Percentiles rank a stretch among this genome's conserved stretches.
phyloP scores from a whole-genome alignment of 805 yeast species.

The Lachancea nothofagi region DNA sequence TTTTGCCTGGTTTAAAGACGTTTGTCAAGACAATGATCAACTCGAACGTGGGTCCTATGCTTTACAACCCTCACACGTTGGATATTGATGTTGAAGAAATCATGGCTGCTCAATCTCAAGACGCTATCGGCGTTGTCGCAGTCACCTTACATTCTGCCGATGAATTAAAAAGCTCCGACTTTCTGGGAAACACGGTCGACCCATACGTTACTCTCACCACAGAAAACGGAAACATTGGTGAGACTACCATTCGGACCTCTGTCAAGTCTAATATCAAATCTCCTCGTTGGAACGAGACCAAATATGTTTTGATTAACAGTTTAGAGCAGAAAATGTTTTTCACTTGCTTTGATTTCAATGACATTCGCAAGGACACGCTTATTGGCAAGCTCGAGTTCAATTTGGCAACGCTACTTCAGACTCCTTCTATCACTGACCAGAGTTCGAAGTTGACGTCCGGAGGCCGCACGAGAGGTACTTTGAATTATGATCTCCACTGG shows the following conservation, averaged over 20 bases:
- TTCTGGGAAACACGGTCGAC: conserved; percentile 42
- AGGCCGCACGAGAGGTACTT: conserved; percentile 48
- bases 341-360: conserved; percentile 50
- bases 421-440: conserved; percentile 28
- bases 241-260: conserved; percentile 41
- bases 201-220: conserved; percentile 51
- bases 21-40: conserved; percentile 68
- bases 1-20: conserved; percentile 71
- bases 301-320: conserved; percentile 50
- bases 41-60: conserved; percentile 65
- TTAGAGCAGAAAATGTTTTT: conserved; percentile 54
- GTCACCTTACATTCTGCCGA: conserved; percentile 54
- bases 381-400: conserved; percentile 49
- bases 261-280: conserved; percentile 50
- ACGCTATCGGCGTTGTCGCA: conserved; percentile 64
- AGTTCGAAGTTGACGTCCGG: conserved; percentile 34
- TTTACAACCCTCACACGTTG: conserved; percentile 76
- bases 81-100: conserved; percentile 72
- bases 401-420: conserved; percentile 55
- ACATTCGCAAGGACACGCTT: conserved; percentile 49
- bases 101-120: conserved; percentile 56
- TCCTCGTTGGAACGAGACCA: conserved; percentile 65
- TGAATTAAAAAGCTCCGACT: conserved; percentile 39
- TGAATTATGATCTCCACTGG: conserved; percentile 51
- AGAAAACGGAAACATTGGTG: conserved; percentile 40